Conservation (phyloP, 306 rosid species). For the Inga leiocalycina region DNA sequence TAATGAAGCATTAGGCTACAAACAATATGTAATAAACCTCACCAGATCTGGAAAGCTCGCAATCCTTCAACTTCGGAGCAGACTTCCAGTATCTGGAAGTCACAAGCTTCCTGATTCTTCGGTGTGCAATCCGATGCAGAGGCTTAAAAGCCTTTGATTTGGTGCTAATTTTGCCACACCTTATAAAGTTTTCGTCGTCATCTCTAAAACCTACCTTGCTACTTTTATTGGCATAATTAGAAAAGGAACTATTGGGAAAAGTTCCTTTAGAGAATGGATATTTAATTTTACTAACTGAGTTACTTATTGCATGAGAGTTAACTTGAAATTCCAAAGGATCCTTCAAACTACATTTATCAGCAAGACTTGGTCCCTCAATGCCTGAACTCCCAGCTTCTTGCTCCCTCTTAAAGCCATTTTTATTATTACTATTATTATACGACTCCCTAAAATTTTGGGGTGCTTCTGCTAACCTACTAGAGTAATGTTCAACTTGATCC, state of each 20-base stretch:
- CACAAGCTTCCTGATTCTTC: slow-evolving; percentile 70
- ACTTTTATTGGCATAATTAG: slow-evolving; percentile 58
- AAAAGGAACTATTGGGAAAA: slow-evolving; percentile 59
- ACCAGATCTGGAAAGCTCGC: slow-evolving; percentile 70
- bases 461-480: slow-evolving; percentile 47
- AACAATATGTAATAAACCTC: slow-evolving; percentile 30
- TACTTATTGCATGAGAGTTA: slow-evolving; percentile 46
- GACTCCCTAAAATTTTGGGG: slow-evolving; percentile 44
- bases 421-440: slow-evolving; percentile 42
- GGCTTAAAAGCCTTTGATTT: slow-evolving; percentile 64
- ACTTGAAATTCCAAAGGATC: slow-evolving; percentile 45
- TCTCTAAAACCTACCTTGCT: slow-evolving; percentile 78
- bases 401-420: slow-evolving; percentile 38
- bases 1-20: slow-evolving; percentile 14
- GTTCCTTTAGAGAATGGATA: slow-evolving; percentile 47
- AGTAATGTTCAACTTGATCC: slow-evolving; percentile 39
- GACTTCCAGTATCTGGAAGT: slow-evolving; percentile 78
- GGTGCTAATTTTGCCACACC: slow-evolving; percentile 63
- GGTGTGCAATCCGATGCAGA: slow-evolving; percentile 53
- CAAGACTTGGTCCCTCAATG: slow-evolving; percentile 40
- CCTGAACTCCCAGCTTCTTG: slow-evolving; percentile 40
- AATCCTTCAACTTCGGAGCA: slow-evolving; percentile 86
- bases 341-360: slow-evolving; percentile 52
- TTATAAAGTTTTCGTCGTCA: slow-evolving; percentile 76
- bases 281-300: slow-evolving; percentile 45